Percentiles rank a stretch among this genome's conserved stretches.
Evolutionary conservation across 805 yeast genomes (phyloP).

Genomic region (Metschnikowia santaceciliae): DNA sequence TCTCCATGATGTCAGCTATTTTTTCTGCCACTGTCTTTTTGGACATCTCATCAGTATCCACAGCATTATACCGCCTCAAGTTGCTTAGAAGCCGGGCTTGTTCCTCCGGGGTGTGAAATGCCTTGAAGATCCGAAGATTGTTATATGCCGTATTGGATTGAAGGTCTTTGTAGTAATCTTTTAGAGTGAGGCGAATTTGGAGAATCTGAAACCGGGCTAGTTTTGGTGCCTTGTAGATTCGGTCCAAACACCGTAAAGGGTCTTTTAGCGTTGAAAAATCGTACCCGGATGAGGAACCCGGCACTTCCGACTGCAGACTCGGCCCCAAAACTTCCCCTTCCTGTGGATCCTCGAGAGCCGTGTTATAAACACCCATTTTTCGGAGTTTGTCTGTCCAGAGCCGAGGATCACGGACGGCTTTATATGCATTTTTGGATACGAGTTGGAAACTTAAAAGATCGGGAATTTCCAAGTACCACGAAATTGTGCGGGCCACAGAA

Average conservation of each 20-base stretch:
- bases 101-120: constrained; percentile 46
- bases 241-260: constrained; percentile 36
- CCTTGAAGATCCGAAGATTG: constrained; percentile 43
- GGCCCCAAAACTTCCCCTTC: not conserved
- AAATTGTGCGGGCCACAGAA: constrained; percentile 33
- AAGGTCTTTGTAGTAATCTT: constrained; percentile 45
- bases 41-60: constrained; percentile 29
- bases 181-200: constrained; percentile 35
- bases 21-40: constrained; percentile 34
- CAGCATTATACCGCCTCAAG: constrained; percentile 35
- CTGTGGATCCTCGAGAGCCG: constrained; percentile 11
- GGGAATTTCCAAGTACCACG: constrained; percentile 31
- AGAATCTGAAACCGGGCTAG: constrained; percentile 39
- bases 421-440: constrained; percentile 36
- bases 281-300: not conserved
- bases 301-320: not conserved
- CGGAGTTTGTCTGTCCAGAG: constrained; percentile 37
- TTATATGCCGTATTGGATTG: constrained; percentile 37
- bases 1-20: constrained; percentile 54
- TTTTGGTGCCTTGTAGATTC: constrained; percentile 21
- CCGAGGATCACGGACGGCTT: constrained; percentile 35
- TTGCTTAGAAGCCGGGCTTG: constrained; percentile 46
- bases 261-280: constrained; percentile 14
- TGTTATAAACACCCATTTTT: constrained; percentile 37
- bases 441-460: constrained; percentile 38